phyloP scores from a whole-genome alignment of 495 filamentous ascomycete species.

The Hypoxylon rickii region DNA sequence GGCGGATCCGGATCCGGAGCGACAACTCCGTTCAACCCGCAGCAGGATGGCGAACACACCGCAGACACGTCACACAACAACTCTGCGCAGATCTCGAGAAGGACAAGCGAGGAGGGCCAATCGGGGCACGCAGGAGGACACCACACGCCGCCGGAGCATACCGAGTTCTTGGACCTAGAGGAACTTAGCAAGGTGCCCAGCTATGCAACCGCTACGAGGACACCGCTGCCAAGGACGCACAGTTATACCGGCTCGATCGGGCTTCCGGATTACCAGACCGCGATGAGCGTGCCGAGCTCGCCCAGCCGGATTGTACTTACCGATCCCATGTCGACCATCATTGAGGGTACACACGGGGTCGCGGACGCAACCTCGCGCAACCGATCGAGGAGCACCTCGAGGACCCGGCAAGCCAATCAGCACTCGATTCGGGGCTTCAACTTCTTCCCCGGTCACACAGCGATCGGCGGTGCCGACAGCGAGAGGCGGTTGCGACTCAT shows the following conservation, averaged over 20 bases:
- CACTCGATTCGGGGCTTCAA: constrained; percentile 35
- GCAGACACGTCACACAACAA: constrained; percentile 37
- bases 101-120: constrained; percentile 65
- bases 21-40: constrained; percentile 38
- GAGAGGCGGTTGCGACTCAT: constrained; percentile 35
- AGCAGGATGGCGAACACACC: constrained; percentile 32
- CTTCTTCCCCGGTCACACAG: constrained; percentile 35
- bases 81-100: constrained; percentile 55
- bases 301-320: constrained; percentile 32
- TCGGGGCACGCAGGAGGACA: constrained; percentile 47
- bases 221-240: constrained; percentile 51
- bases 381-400: constrained; percentile 32
- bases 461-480: constrained; percentile 25
- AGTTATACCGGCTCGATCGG: constrained; percentile 33
- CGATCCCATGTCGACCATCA: constrained; percentile 42
- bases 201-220: constrained; percentile 75
- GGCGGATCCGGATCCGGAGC: constrained; percentile 36
- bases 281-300: constrained; percentile 42
- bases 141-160: constrained; percentile 62
- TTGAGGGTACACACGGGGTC: constrained; percentile 17
- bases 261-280: constrained; percentile 50
- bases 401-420: constrained; percentile 18
- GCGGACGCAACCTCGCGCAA: background rate
- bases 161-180: constrained; percentile 65
- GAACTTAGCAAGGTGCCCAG: constrained; percentile 76